Base-by-base conservation (phyloP, 1,284 basidiomycete genomes). In the Ceratobasidium sp. region DNA sequence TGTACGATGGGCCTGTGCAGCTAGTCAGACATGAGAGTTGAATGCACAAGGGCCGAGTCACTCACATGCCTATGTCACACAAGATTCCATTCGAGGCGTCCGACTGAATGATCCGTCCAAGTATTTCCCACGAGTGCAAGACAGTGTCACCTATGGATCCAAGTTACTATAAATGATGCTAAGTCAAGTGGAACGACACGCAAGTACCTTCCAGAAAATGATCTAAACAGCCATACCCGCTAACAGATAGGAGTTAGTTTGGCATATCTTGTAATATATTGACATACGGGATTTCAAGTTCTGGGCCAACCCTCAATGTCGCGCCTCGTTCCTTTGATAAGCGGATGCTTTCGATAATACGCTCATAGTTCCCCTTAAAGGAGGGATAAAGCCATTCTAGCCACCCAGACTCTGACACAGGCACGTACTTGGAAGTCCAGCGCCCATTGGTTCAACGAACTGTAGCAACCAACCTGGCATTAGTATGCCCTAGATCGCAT, bases 361-460 rank as follows among this genome's bases (percentile, higher is more conserved):
- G 91, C 79, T 97, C 92, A 80, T 92, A 89, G 82, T 98, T 98
- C 54, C 96, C 96, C 94, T 96, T 77, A 42, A 69, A 13, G 39
- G 45, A 31, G 26, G 6, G n/a, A n/a, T 78, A 20, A n/a, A 31
- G 26, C 33, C 26, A 26, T 7, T 15, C 6, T 28, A 6, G 31
- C 60, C 39, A 49, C 28, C 35, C 37, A 8, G 2, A n/a, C 11
- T n/a, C 15, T 20, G 8, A 2, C 17, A 37, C 3, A n/a, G 3
- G 20, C 8, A 2, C 83, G 80, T 82, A 91, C 95, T 85, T 96
- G 90, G 80, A 98, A 98, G 83, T 98, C 97, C 56, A 98, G 85
- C 8, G 97, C 94, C 95, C 97, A 98, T 86, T 98, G 97, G 82
- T 97, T 97, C 65, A 99, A 88, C 28, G 95, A 96, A 83, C 95